phyloP scores from a whole-genome alignment of 352 stramenopile genomes.

The Aphanomyces stellatus region DNA sequence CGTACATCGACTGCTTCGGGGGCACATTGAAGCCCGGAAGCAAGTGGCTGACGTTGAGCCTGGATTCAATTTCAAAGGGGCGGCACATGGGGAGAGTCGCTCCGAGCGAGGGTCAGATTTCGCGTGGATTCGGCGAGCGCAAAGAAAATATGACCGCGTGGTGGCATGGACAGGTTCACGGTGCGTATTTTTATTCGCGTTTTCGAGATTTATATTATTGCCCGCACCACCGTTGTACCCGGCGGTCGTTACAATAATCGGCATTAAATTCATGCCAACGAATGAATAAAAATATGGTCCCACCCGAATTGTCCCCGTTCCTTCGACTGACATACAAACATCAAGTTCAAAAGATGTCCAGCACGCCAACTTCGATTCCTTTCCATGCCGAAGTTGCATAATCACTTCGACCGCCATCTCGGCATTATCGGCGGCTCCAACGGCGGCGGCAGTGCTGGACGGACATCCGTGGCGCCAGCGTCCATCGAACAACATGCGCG shows the following conservation, averaged over 20 bases:
- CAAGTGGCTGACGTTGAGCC: slow-evolving; percentile 6
- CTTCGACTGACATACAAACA: background rate
- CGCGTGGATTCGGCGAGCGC: background rate
- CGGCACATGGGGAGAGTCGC: background rate
- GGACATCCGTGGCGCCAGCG: too few relatives aligned
- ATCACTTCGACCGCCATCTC: too few relatives aligned
- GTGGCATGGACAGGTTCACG: background rate
- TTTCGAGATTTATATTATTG: too few relatives aligned
- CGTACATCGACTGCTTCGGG: background rate
- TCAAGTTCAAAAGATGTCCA: background rate
- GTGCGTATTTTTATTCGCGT: background rate
- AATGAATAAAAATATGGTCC: background rate
- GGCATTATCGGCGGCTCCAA: too few relatives aligned
- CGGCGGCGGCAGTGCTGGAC: too few relatives aligned
- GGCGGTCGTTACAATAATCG: too few relatives aligned
- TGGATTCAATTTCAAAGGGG: slow-evolving; percentile 11
- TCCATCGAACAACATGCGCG: too few relatives aligned
- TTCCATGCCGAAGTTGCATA: too few relatives aligned
- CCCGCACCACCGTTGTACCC: too few relatives aligned
- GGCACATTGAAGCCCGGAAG: slow-evolving; percentile 3
- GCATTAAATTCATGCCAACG: background rate
- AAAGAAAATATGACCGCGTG: slow-evolving; percentile 8
- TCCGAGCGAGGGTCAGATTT: background rate
- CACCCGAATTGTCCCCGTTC: background rate
- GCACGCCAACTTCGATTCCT: too few relatives aligned